Base-by-base conservation (phyloP, 129 eudicot species). In the Mikania micrantha region DNA sequence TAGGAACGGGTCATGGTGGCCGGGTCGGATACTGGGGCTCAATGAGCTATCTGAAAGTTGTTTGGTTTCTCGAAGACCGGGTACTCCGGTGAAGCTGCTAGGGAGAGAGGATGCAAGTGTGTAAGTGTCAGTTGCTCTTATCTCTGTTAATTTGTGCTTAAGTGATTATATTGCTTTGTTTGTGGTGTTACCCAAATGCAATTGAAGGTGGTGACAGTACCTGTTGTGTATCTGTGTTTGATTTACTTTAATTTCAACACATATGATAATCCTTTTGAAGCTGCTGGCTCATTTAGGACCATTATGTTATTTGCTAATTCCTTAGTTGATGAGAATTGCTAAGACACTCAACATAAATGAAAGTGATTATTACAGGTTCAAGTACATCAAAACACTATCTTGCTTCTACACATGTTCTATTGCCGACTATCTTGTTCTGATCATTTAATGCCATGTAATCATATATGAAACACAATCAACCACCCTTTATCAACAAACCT, bases 1-100 rank as follows among this genome's bases (percentile, higher is more conserved):
- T 61, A 67, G 85, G 52, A 85, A 88, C 12, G 97, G 97, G 83
- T 79, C 87, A 4, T 92, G 96, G 98, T 92, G 98, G 98, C 98
- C 98, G 52, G 97, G 94, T 11, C 86, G 85, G 79, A 85, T 91
- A 52, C 35, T 91, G 67, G 82, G 95, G 41, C 25, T 57, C 0
- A 93, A 91, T 47, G 96, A 92, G 69, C 69, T 91, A 52, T 84
- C 87, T 2, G 86, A 87, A 36, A 74, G 74, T 45, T 48, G 80
- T 48, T 29, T 83, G 83, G 75, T 70, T 72, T 49, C 85, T 0
- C 80, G 85, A 83, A 78, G 87, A 85, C 66, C 77, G 22, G 97
- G 97, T 50, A 83, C 94, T 56, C 96, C 97, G 69, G 87, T 91
- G 28, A 91, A 91, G 85, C 91, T 91, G 16, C 88, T 91, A 35